Evolutionary conservation across 116 monocot genomes (phyloP), one percentile per base, ranked within the genome.

Genomic region (Thalassia testudinum): DNA sequence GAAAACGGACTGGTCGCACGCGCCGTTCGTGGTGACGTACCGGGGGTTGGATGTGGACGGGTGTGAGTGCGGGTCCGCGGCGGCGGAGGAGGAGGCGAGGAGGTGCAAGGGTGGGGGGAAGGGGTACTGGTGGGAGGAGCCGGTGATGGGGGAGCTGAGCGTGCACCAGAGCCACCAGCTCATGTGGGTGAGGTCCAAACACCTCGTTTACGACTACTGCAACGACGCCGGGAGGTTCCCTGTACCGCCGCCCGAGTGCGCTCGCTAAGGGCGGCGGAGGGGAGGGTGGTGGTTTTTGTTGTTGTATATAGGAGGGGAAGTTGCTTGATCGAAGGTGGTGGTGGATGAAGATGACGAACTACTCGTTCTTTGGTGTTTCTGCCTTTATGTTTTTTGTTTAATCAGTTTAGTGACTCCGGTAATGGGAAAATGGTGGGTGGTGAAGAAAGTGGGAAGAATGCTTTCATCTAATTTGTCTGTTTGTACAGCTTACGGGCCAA

Each of bases 1-100:
- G 34, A 93, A 93, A 76, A 87, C 83, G 0, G 76, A 93, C 60
- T 93, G 93, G 93, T 50, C 75, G 11, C 80, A 93, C 51, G 75
- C 81, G 12, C 93, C 93, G 13, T 93, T 93, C 52, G 72, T 84
- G 37, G 64, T 78, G 17, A 59, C 70, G 7, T 93, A 60, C 57
- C 57, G 84, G 15, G 72, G 61, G 6, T 56, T 92, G 18, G 45
- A 49, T 53, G 70, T 92, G 15, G 83, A 86, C 13, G 86, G 71
- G 21, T 70, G 77, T 27, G 65, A 43, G 54, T 19, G 5, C 37
- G 50, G 29, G 58, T 50, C 42, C 27, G n/a, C n/a, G n/a, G n/a
- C 34, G 7, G 20, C 25, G 48, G 50, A n/a, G 64, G 68, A 42
- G 43, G 86, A 72, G 49, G n/a, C 63, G 56, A 50, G 24, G 69